Evolutionary conservation across 2,329 filamentous ascomycete genomes (phyloP).

Genomic region (Lecanosticta acicola): DNA sequence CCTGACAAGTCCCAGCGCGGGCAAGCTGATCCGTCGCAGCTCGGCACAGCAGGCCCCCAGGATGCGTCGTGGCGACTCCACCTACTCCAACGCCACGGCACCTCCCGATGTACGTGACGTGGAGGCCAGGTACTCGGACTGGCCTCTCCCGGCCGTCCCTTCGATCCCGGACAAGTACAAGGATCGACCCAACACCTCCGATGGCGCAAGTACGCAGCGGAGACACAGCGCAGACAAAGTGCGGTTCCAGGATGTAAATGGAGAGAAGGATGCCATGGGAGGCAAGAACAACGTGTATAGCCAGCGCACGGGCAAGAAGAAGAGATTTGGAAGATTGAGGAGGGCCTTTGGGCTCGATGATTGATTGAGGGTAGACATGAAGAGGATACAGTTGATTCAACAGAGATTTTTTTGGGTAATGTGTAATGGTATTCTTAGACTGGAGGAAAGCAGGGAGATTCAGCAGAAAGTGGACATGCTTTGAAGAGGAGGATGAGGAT

Average conservation of each 20-base stretch:
- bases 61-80: slow-evolving; percentile 22
- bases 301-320: slow-evolving; percentile 46
- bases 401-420: not conserved
- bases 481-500: not conserved
- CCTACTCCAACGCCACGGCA: slow-evolving; percentile 22
- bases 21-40: slow-evolving; percentile 31
- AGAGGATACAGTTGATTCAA: not conserved
- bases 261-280: too few relatives aligned
- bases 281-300: slow-evolving; percentile 30
- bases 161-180: slow-evolving; percentile 14
- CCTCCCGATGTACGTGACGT: slow-evolving; percentile 24
- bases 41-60: slow-evolving; percentile 16
- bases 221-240: slow-evolving; percentile 7
- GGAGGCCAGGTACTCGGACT: slow-evolving; percentile 26
- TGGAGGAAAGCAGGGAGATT: not conserved
- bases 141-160: slow-evolving; percentile 43
- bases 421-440: not conserved
- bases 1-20: slow-evolving; percentile 35
- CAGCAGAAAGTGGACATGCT: not conserved
- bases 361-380: slow-evolving; percentile 23
- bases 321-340: slow-evolving; percentile 63
- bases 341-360: slow-evolving; percentile 59
- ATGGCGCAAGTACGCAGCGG: slow-evolving; percentile 25
- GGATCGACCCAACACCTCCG: slow-evolving; percentile 29
- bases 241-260: slow-evolving; percentile 10